Conservation (phyloP, 2,329 filamentous ascomycete species). For the Aspergillus bombycis region DNA sequence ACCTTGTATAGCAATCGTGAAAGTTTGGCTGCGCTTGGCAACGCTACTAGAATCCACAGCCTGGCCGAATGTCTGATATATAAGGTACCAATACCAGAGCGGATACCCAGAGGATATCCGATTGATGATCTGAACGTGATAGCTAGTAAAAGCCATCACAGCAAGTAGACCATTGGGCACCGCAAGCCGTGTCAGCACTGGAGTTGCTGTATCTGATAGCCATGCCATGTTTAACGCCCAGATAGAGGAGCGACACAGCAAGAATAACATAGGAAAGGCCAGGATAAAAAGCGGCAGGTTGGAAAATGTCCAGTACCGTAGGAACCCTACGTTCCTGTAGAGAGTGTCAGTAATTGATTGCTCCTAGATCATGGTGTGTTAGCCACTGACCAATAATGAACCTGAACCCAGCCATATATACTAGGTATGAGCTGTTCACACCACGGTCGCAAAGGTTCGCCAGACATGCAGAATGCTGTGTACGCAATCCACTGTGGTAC, state of each 20-base stretch:
- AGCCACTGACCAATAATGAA: conserved; percentile 77
- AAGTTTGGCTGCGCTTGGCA: conserved; percentile 22
- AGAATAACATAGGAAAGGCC: conserved; percentile 72
- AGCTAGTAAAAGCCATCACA: conserved; percentile 71
- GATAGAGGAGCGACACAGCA: conserved; percentile 66
- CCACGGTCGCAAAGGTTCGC: conserved; percentile 64
- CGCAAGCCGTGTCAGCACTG: conserved; percentile 61
- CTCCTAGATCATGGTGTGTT: not conserved
- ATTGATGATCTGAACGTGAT: conserved; percentile 93
- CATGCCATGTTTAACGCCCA: conserved; percentile 42
- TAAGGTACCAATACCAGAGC: conserved; percentile 84
- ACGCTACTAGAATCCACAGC: conserved; percentile 15
- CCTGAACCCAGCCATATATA: conserved; percentile 89
- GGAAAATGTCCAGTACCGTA: conserved; percentile 85
- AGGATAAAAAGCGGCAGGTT: conserved; percentile 89
- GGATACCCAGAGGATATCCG: conserved; percentile 86
- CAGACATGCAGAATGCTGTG: conserved; percentile 64
- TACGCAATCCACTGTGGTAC: conserved; percentile 78
- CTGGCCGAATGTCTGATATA: conserved; percentile 42
- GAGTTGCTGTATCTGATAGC: conserved; percentile 25
- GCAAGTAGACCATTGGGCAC: conserved; percentile 73
- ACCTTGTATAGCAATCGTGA: conserved; percentile 58
- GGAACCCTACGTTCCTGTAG: conserved; percentile 79
- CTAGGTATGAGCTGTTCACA: conserved; percentile 74
- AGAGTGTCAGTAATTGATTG: conserved; percentile 18